These are phyloP conservation scores for Bodo saltans DNA, from an alignment of 78 protist genomes.

Conservation along the genomic window DNA sequence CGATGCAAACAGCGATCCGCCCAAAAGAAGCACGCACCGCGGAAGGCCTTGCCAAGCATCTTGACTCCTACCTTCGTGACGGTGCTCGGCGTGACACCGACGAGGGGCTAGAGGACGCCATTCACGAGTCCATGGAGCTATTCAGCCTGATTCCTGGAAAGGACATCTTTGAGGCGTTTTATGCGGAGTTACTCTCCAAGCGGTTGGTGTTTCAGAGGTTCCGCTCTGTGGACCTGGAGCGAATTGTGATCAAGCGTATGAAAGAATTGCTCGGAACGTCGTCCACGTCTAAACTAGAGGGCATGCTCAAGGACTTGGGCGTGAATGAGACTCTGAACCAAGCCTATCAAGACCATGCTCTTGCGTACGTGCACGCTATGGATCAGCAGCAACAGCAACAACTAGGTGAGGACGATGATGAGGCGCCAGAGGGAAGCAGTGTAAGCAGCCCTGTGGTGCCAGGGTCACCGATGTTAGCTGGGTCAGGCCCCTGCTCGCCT, in stretches of 20 bases:
- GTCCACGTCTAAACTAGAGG: constrained; percentile 86
- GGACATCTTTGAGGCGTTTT: constrained; percentile 96
- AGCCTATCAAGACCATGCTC: too few species aligned
- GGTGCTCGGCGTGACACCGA: constrained; percentile 22
- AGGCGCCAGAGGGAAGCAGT: too few species aligned
- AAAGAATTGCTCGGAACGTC: constrained; percentile 83
- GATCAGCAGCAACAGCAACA: too few species aligned
- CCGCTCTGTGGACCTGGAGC: constrained; percentile 78
- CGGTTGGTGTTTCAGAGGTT: constrained; percentile 75
- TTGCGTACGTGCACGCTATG: too few species aligned
- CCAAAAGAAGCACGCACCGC: constrained; percentile 62
- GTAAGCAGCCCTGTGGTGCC: too few species aligned
- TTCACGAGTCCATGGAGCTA: constrained; percentile 57
- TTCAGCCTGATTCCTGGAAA: constrained; percentile 61
- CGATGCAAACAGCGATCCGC: constrained; percentile 76
- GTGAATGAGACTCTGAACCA: too few species aligned
- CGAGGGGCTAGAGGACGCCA: constrained; percentile 43
- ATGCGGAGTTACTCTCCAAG: constrained; percentile 84
- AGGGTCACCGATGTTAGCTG: too few species aligned
- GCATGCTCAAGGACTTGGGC: constrained; percentile 91
- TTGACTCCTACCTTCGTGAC: constrained; percentile 58
- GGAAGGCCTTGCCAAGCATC: constrained; percentile 79
- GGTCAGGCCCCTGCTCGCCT: too few species aligned
- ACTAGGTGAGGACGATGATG: too few species aligned
- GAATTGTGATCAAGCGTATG: constrained; percentile 74